Percentiles rank a stretch among this genome's conserved stretches.
Evolutionary conservation across 495 filamentous ascomycete genomes (phyloP).

Genomic region (Immersiella caudata): DNA sequence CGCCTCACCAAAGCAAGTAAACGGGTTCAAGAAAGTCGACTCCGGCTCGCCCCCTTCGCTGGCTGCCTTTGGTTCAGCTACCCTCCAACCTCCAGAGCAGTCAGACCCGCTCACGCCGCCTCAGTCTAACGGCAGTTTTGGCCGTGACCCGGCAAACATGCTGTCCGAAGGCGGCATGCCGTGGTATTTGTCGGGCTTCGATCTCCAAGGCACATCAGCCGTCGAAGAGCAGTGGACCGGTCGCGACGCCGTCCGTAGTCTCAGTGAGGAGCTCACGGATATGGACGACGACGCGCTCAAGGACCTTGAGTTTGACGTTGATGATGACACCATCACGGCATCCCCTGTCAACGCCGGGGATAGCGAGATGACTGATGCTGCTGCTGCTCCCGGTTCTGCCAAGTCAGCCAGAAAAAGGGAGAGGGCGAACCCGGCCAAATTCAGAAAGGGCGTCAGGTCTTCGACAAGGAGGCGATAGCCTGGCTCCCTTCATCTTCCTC

Average conservation of each 20-base stretch:
- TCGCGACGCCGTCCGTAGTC: constrained; percentile 70
- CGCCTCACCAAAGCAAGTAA: constrained; percentile 9
- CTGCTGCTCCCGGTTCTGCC: background rate
- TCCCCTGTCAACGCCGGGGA: constrained; percentile 36
- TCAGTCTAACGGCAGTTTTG: constrained; percentile 52
- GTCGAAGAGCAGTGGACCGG: constrained; percentile 76
- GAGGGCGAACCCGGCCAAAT: constrained; percentile 36
- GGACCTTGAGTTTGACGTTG: constrained; percentile 54
- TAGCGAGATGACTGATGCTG: constrained; percentile 10
- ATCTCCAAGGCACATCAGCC: constrained; percentile 71
- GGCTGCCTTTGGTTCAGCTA: constrained; percentile 23
- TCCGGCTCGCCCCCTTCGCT: constrained; percentile 42
- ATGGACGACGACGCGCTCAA: constrained; percentile 85
- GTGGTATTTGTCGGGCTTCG: constrained; percentile 86
- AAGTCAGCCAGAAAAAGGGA: constrained; percentile 28
- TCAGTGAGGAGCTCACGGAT: constrained; percentile 86
- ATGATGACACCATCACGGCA: constrained; percentile 47
- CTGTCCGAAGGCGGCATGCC: constrained; percentile 75
- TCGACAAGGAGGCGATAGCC: constrained; percentile 30
- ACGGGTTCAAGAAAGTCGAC: constrained; percentile 35
- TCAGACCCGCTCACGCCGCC: constrained; percentile 49
- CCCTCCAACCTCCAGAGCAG: constrained; percentile 14
- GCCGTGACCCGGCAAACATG: constrained; percentile 48
- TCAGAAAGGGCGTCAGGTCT: constrained; percentile 30
- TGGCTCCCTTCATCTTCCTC: background rate